phyloP scores from a whole-genome alignment of 306 rosid genomes.

The Malus fusca region DNA sequence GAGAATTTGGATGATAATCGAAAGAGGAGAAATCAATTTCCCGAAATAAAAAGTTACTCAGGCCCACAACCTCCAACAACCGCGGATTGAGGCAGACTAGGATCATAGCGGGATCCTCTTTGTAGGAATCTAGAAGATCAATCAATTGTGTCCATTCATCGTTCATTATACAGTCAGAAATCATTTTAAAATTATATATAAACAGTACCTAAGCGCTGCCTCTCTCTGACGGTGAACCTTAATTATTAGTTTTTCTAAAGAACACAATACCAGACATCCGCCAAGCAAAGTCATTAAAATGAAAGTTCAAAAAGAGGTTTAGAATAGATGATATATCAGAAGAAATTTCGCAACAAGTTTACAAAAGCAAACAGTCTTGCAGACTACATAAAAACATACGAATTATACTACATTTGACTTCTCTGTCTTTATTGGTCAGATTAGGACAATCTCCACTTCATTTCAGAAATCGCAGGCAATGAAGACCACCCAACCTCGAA shows the following conservation, averaged over 20 bases:
- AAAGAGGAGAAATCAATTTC: too few relatives aligned
- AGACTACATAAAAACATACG: neutral
- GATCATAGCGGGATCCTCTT: too few relatives aligned
- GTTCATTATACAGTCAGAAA: too few relatives aligned
- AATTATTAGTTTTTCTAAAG: neutral
- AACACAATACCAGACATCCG: neutral
- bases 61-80: too few relatives aligned
- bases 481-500: constrained; percentile 2
- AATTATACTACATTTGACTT: neutral
- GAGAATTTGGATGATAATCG: too few relatives aligned
- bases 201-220: too few relatives aligned
- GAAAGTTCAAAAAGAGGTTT: neutral
- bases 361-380: neutral
- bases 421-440: neutral
- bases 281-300: neutral
- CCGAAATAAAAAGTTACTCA: too few relatives aligned
- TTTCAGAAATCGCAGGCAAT: neutral
- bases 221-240: neutral
- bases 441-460: neutral
- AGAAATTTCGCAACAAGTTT: neutral
- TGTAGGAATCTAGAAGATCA: too few relatives aligned
- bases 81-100: too few relatives aligned
- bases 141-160: too few relatives aligned
- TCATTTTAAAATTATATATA: too few relatives aligned
- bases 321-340: neutral